Evolutionary conservation across 192 early-diverging fungal species (phyloP).

Genomic region (Backusella australiensis): DNA sequence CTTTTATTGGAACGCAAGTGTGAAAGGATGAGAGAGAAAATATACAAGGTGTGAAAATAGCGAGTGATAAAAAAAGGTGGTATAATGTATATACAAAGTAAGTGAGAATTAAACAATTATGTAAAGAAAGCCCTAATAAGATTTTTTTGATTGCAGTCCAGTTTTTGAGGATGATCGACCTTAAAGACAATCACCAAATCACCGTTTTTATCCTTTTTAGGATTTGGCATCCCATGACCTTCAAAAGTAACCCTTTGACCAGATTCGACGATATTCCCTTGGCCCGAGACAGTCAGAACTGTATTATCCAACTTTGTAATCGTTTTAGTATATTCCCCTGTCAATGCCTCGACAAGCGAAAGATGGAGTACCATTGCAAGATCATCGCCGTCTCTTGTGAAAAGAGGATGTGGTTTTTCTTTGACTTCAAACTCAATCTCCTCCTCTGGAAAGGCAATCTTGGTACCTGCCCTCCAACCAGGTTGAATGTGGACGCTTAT

Average conservation of each 20-base stretch:
- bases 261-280: constrained; percentile 59
- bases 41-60: not conserved
- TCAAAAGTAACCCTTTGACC: constrained; percentile 68
- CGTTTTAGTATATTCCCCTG: constrained; percentile 69
- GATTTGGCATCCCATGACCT: constrained; percentile 93
- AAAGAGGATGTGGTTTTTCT: constrained; percentile 83
- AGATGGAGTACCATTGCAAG: constrained; percentile 64
- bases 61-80: not conserved
- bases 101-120: not conserved
- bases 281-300: constrained; percentile 58
- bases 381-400: constrained; percentile 88
- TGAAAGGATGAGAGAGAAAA: not conserved
- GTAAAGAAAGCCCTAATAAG: not conserved
- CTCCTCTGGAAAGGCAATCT: constrained; percentile 85
- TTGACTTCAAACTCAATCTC: constrained; percentile 95
- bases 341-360: constrained; percentile 73
- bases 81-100: not conserved
- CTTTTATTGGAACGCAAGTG: not conserved
- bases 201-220: constrained; percentile 81
- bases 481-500: constrained; percentile 83
- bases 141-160: not conserved
- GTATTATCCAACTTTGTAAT: constrained; percentile 72
- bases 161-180: constrained; percentile 69
- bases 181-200: constrained; percentile 79
- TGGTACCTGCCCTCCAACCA: constrained; percentile 98